Evolutionary conservation across 2,329 filamentous ascomycete genomes (phyloP).

Genomic region (Metarhizium brunneum): DNA sequence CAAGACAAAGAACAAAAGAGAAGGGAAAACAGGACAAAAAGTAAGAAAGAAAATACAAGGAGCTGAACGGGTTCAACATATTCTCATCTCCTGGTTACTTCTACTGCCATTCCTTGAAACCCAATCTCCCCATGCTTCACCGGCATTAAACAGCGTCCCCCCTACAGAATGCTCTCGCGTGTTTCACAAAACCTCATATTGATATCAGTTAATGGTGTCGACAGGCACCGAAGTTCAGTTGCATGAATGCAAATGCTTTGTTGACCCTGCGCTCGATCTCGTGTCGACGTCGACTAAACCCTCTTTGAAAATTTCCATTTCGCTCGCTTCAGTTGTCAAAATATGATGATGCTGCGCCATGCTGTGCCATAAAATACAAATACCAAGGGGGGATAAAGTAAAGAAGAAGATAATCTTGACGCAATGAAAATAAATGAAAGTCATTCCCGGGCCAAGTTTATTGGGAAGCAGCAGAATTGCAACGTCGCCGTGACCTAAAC

Average conservation of each 20-base stretch:
- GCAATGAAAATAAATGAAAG: neutral
- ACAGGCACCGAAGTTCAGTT: neutral
- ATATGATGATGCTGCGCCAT: neutral
- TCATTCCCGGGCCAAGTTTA: neutral
- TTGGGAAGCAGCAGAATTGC: slow-evolving; percentile 11
- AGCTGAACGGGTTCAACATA: neutral
- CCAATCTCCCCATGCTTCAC: neutral
- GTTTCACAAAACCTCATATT: neutral
- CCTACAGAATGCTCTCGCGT: neutral
- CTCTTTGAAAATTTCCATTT: slow-evolving; percentile 7
- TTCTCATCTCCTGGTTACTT: neutral
- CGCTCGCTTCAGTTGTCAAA: slow-evolving; percentile 2
- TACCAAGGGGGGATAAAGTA: slow-evolving; percentile 1
- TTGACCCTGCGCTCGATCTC: neutral
- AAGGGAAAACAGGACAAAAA: slow-evolving; percentile 14
- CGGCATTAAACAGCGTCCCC: neutral
- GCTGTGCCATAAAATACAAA: slow-evolving; percentile 4
- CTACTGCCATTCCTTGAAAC: neutral
- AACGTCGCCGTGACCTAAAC: slow-evolving; percentile 19
- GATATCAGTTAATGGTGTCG: neutral
- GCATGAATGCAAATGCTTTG: neutral
- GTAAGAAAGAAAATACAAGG: slow-evolving; percentile 6
- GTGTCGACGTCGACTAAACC: neutral
- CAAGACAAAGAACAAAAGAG: slow-evolving; percentile 11
- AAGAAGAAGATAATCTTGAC: neutral